Evolutionary conservation across 1,284 basidiomycete genomes (phyloP).

Genomic region (Psilocybe mexicana): DNA sequence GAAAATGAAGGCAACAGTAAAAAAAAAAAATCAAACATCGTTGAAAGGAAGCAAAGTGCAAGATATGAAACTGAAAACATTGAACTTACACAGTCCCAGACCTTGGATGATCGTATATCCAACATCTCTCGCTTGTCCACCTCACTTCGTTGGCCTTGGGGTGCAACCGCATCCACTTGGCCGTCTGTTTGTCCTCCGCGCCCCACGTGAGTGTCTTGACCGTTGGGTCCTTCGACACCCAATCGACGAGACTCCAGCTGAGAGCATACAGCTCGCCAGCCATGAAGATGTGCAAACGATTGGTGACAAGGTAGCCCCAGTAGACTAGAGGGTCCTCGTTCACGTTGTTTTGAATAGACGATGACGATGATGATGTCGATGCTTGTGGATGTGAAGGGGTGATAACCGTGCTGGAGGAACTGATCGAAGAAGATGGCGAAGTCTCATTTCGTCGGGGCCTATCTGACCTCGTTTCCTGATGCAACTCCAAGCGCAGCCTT

Average conservation of each 20-base stretch:
- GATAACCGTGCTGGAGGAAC: too few relatives aligned
- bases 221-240: constrained; percentile 75
- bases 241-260: constrained; percentile 89
- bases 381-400: background rate
- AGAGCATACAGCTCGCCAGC: constrained; percentile 94
- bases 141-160: constrained; percentile 80
- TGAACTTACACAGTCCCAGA: constrained; percentile 81
- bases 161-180: constrained; percentile 92
- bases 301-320: constrained; percentile 96
- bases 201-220: constrained; percentile 75
- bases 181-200: constrained; percentile 94
- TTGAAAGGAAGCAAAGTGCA: too few relatives aligned
- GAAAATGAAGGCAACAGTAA: constrained; percentile 1
- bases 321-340: constrained; percentile 75
- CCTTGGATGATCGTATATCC: constrained; percentile 98
- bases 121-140: constrained; percentile 92
- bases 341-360: constrained; percentile 7
- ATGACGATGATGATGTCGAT: background rate
- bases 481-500: constrained; percentile 74
- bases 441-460: background rate
- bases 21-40: too few relatives aligned
- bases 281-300: constrained; percentile 91
- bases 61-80: too few relatives aligned
- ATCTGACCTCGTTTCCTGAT: constrained; percentile 36
- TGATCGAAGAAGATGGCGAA: too few relatives aligned